phyloP scores from a whole-genome alignment of 2,329 filamentous ascomycete species.

The Hymenoscyphus linearis region DNA sequence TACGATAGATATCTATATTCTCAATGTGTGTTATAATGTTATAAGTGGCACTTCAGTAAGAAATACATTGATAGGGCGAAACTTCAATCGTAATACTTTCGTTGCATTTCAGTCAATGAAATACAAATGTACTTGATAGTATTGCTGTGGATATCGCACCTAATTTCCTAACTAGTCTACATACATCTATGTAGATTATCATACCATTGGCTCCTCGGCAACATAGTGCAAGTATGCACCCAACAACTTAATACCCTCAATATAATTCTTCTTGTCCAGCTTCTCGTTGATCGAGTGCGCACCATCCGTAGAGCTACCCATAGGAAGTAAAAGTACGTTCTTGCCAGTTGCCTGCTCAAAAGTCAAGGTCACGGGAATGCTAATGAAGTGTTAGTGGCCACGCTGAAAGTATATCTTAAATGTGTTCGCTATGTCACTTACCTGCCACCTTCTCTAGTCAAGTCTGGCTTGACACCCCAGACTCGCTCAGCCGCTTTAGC shows the following conservation, averaged over 20 bases:
- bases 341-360: slow-evolving; percentile 98
- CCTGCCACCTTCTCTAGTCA: slow-evolving; percentile 93
- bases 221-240: slow-evolving; percentile 96
- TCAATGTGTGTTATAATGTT: too few species aligned
- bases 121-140: too few species aligned
- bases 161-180: too few species aligned
- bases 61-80: too few species aligned
- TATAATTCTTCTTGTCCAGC: slow-evolving; percentile 94
- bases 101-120: too few species aligned
- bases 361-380: slow-evolving; percentile 92
- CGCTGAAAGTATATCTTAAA: slow-evolving; percentile 2
- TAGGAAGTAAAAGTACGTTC: slow-evolving; percentile 91
- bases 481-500: slow-evolving; percentile 95
- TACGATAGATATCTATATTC: too few species aligned
- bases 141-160: too few species aligned
- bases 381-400: slow-evolving; percentile 34
- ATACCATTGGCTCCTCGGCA: slow-evolving; percentile 69
- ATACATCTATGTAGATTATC: not conserved
- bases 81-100: too few species aligned
- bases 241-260: slow-evolving; percentile 93
- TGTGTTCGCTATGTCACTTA: slow-evolving; percentile 36
- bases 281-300: slow-evolving; percentile 99
- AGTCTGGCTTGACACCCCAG: slow-evolving; percentile 88
- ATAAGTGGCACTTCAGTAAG: too few species aligned
- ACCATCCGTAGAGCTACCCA: slow-evolving; percentile 95